These are phyloP conservation scores for Ogataea haglerorum DNA, from an alignment of 805 yeast species.

Conservation along the genomic window DNA sequence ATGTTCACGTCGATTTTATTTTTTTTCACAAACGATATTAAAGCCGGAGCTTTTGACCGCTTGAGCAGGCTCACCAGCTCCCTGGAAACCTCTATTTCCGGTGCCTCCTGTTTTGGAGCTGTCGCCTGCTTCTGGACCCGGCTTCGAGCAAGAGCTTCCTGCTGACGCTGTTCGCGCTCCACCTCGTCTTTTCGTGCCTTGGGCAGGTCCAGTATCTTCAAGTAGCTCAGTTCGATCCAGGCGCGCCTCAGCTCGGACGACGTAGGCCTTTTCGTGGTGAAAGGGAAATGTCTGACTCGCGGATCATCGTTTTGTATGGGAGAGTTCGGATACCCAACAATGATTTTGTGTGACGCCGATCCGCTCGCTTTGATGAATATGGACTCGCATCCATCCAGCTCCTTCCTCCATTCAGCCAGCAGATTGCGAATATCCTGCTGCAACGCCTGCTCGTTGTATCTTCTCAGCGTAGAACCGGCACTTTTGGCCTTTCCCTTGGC, in stretches of 20 bases:
- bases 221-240: constrained; percentile 73
- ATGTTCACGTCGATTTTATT: constrained; percentile 54
- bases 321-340: constrained; percentile 65
- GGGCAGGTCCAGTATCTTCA: constrained; percentile 56
- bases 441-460: constrained; percentile 85
- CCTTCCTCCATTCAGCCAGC: constrained; percentile 59
- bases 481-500: constrained; percentile 94
- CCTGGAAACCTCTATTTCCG: constrained; percentile 46
- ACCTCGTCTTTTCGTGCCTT: constrained; percentile 34
- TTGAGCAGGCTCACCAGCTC: constrained; percentile 61
- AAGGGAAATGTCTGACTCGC: constrained; percentile 72
- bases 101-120: background rate
- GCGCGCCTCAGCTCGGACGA: constrained; percentile 74
- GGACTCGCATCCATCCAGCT: constrained; percentile 57
- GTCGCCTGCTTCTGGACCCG: constrained; percentile 15
- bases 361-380: constrained; percentile 84
- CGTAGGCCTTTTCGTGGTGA: constrained; percentile 87
- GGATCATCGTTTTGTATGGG: constrained; percentile 50
- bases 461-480: constrained; percentile 87
- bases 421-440: constrained; percentile 73
- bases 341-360: constrained; percentile 54
- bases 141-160: constrained; percentile 29
- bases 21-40: constrained; percentile 58
- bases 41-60: constrained; percentile 73
- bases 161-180: constrained; percentile 30